phyloP scores from a whole-genome alignment of 129 eudicot species.

The Mikania micrantha region DNA sequence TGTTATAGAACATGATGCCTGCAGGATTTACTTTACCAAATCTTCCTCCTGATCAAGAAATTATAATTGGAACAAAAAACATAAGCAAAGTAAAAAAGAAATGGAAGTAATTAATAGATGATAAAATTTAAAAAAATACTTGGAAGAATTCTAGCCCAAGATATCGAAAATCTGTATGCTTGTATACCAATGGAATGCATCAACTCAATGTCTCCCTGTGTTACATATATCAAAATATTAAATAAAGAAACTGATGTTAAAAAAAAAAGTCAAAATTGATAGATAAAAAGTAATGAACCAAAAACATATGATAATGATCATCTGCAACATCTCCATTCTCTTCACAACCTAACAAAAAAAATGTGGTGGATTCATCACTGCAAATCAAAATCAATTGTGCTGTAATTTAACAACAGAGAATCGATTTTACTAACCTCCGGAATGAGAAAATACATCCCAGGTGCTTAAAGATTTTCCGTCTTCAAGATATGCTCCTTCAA shows the following conservation, averaged over 20 bases:
- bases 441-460: slow-evolving; percentile 61
- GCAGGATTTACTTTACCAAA: slow-evolving; percentile 53
- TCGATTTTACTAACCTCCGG: slow-evolving; percentile 13
- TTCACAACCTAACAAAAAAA: slow-evolving; percentile 28
- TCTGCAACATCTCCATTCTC: slow-evolving; percentile 56
- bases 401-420: background rate
- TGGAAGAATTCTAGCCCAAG: slow-evolving; percentile 87
- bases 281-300: slow-evolving; percentile 9
- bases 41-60: slow-evolving; percentile 36
- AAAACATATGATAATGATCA: slow-evolving; percentile 77
- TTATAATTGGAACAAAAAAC: background rate
- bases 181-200: slow-evolving; percentile 56
- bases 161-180: slow-evolving; percentile 69
- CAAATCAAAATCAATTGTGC: background rate
- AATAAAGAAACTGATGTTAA: background rate
- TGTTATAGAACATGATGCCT: slow-evolving; percentile 59
- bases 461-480: slow-evolving; percentile 67
- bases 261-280: background rate
- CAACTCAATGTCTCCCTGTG: slow-evolving; percentile 68
- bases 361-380: background rate
- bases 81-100: background rate
- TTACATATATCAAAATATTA: background rate
- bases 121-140: background rate
- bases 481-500: slow-evolving; percentile 79
- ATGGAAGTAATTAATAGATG: no score